A percentile compares a stretch with the other conserved stretches of the same genome.
Evolutionary conservation across 2,329 filamentous ascomycete genomes (phyloP).

Genomic region (Periconia digitata): DNA sequence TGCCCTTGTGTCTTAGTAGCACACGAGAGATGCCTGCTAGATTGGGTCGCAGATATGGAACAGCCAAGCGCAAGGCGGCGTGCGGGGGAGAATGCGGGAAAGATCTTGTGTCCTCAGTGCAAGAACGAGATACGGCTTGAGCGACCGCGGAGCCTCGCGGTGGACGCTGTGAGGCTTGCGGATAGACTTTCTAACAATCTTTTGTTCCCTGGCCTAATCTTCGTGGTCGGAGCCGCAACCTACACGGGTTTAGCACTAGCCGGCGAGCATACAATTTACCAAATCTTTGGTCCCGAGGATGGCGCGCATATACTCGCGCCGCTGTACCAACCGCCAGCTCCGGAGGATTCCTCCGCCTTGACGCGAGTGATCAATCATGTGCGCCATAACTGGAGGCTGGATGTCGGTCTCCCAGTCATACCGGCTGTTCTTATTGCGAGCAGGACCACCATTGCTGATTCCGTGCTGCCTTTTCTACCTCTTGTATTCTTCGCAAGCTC

Average conservation of each 20-base stretch:
- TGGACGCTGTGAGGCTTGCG: constrained; percentile 65
- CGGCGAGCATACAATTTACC: constrained; percentile 64
- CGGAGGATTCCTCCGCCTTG: constrained; percentile 28
- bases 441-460: constrained; percentile 64
- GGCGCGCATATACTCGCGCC: constrained; percentile 57
- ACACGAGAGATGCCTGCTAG: constrained; percentile 84
- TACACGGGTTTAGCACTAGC: constrained; percentile 53
- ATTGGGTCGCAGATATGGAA: constrained; percentile 93
- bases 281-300: constrained; percentile 67
- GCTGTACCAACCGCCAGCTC: constrained; percentile 37
- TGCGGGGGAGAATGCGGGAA: constrained; percentile 52
- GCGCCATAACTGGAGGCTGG: constrained; percentile 52
- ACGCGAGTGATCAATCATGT: constrained; percentile 31
- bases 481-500: constrained; percentile 62
- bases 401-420: constrained; percentile 67
- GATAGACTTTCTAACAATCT: constrained; percentile 60
- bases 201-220: constrained; percentile 65
- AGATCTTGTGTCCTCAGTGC: constrained; percentile 85
- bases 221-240: constrained; percentile 52
- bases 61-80: constrained; percentile 55
- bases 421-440: constrained; percentile 69
- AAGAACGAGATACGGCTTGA: constrained; percentile 77
- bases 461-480: constrained; percentile 63
- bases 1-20: constrained; percentile 90
- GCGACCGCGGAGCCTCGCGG: constrained; percentile 71